phyloP scores from a whole-genome alignment of 2,329 filamentous ascomycete species.

The Sphaerulina vaccinii region DNA sequence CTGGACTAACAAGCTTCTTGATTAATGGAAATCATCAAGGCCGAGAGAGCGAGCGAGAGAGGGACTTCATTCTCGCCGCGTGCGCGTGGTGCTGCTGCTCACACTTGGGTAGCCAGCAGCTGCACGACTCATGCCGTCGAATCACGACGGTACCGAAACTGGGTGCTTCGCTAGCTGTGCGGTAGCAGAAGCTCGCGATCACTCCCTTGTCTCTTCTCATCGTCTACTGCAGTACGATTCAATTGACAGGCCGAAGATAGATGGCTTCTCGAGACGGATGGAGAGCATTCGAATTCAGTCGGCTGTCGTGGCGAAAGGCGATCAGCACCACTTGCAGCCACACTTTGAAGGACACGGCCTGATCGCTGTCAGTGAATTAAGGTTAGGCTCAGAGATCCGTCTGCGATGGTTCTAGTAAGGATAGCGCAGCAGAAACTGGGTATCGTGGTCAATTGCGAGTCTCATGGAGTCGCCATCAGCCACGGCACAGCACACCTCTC shows the following conservation, averaged over 20 bases:
- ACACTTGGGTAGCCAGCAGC: too few relatives aligned
- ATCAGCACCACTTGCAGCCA: conserved; percentile 5
- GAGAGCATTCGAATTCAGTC: background rate
- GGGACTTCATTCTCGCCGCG: conserved; percentile 3
- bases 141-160: background rate
- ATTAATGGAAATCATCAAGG: background rate
- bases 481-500: background rate
- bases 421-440: conserved; percentile 9
- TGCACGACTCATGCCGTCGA: conserved; percentile 2
- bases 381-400: conserved; percentile 20
- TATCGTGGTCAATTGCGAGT: conserved; percentile 17
- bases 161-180: background rate
- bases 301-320: conserved; percentile 3
- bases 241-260: conserved; percentile 6
- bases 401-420: conserved; percentile 12
- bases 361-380: conserved; percentile 24
- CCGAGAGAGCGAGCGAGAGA: background rate
- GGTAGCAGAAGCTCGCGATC: background rate
- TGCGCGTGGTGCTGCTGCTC: background rate
- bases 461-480: conserved; percentile 5
- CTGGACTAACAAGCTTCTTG: conserved; percentile 4
- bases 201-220: too few relatives aligned
- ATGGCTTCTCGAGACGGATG: conserved; percentile 1
- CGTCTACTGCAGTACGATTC: background rate
- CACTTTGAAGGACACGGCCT: background rate